Percentiles rank a stretch among this genome's conserved stretches.
Conservation (phyloP, 371 early-diverging fungal species). For the Fennellomyces sp. region DNA sequence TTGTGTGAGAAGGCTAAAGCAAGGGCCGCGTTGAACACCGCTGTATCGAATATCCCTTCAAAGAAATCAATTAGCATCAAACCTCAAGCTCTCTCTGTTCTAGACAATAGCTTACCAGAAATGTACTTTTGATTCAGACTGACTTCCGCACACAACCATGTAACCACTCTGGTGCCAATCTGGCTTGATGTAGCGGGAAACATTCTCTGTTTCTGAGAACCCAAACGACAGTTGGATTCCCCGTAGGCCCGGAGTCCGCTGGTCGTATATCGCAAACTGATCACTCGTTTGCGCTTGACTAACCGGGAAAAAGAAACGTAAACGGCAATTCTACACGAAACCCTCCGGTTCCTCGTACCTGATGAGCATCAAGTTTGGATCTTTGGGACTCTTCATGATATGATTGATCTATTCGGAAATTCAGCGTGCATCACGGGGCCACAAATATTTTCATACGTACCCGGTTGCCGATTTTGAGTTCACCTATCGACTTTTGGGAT, state of each 20-base stretch:
- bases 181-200: constrained; percentile 34
- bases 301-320: constrained; percentile 2
- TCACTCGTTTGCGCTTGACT: constrained; percentile 23
- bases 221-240: constrained; percentile 34
- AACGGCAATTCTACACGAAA: too few species aligned
- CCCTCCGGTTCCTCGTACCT: too few species aligned
- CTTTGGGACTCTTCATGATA: constrained; percentile 18
- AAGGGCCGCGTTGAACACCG: constrained; percentile 22
- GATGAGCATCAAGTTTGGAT: constrained; percentile 19
- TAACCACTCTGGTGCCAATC: constrained; percentile 47
- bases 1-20: constrained; percentile 14
- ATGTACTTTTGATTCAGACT: constrained; percentile 26
- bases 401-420: constrained; percentile 20
- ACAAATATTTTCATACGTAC: too few species aligned
- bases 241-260: constrained; percentile 16
- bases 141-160: constrained; percentile 36
- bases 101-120: constrained; percentile 31
- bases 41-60: constrained; percentile 34
- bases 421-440: not conserved
- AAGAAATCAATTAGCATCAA: not conserved
- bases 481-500: constrained; percentile 4
- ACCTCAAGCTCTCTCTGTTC: not conserved
- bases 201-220: constrained; percentile 28
- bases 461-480: constrained; percentile 9
- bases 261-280: constrained; percentile 36